Conservation (phyloP, 2,329 filamentous ascomycete species). For the Rutstroemia sydowiana region DNA sequence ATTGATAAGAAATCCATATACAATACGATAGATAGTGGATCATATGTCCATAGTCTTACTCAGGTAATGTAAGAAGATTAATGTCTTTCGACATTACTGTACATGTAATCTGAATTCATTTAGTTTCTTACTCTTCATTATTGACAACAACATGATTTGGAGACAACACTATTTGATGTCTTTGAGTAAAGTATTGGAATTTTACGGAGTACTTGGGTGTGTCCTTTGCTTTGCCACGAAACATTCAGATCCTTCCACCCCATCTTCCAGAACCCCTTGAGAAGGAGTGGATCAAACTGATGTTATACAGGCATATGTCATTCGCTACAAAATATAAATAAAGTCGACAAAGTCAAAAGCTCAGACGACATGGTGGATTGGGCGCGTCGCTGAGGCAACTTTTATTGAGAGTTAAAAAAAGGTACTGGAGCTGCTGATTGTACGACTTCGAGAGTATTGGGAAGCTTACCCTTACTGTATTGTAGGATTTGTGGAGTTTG, state of each 20-base stretch:
- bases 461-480: neutral
- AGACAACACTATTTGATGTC: neutral
- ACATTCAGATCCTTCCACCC: neutral
- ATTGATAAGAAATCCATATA: no score
- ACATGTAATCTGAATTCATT: no score
- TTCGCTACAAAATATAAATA: neutral
- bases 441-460: no score
- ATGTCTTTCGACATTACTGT: no score
- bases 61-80: no score
- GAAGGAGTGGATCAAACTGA: neutral
- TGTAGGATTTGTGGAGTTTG: neutral
- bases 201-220: no score
- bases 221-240: neutral
- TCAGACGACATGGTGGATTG: neutral
- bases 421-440: neutral
- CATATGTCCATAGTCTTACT: neutral
- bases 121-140: no score
- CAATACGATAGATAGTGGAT: no score
- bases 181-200: neutral
- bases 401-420: no score
- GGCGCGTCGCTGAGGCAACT: neutral
- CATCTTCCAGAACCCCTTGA: conserved; percentile 8
- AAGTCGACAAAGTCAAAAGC: neutral
- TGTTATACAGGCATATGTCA: neutral
- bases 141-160: neutral